These are phyloP conservation scores for Apiospora phragmitis DNA, from an alignment of 2,329 filamentous ascomycete species.

Conservation along the genomic window DNA sequence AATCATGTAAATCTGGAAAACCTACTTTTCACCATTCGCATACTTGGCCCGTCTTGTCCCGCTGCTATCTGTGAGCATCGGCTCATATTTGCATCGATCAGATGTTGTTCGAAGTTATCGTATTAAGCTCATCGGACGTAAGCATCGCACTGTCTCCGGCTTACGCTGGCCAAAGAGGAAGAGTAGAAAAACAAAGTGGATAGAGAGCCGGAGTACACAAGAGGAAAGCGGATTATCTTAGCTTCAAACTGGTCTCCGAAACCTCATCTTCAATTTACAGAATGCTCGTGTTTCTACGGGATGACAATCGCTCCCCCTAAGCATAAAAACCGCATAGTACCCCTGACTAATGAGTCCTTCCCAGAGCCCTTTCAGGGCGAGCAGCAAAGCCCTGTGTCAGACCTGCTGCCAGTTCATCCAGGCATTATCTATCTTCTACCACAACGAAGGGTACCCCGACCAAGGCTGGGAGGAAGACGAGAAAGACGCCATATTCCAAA, in stretches of 20 bases:
- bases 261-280: background rate
- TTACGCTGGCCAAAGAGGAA: background rate
- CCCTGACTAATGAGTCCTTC: background rate
- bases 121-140: background rate
- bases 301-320: background rate
- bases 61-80: too few relatives aligned
- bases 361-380: background rate
- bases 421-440: background rate
- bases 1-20: too few relatives aligned
- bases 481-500: background rate
- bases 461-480: background rate
- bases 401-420: background rate
- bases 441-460: background rate
- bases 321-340: background rate
- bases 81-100: too few relatives aligned
- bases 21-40: too few relatives aligned
- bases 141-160: background rate
- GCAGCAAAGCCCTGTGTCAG: background rate
- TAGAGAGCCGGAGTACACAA: too few relatives aligned
- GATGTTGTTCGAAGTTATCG: too few relatives aligned
- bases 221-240: too few relatives aligned
- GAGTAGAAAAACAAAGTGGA: too few relatives aligned
- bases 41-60: too few relatives aligned
- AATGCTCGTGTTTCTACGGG: background rate
- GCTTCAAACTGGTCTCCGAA: background rate